Base-by-base conservation (phyloP, 208 protist species). In the Acanthamoeba quina region DNA sequence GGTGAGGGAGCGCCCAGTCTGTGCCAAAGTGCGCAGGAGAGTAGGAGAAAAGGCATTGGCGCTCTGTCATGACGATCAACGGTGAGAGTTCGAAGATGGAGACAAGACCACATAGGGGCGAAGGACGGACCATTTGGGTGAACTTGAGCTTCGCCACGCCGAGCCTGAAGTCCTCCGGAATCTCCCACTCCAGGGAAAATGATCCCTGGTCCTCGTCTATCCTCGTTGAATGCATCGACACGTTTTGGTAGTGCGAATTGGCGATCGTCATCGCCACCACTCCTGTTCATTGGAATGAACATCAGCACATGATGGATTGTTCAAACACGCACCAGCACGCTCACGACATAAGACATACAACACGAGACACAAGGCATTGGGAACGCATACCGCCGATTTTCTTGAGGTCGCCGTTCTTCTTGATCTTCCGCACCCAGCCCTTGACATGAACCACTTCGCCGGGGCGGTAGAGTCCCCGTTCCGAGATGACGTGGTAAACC, bases 371-470 rank as follows among this genome's bases (percentile, higher is more conserved):
- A 26, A 34, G 5, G 17, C 0, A 54, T 52, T 15, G 10, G 64
- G 7, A 7, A 3, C 64, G 17, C 17, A 13, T 82, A 82, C 72
- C 72, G 11, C 13, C 19, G 54, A 44, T 52, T 60, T 21, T 29
- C 52, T 37, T 31, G 34, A 89, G 47, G 21, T 89, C 49, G 47
- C 80, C 80, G 31, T 58, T 44, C 54, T 66, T 58, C 7, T 13
- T 41, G 5, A 89, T 3, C 80, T 89, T 89, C 24, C 80, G 80
- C 17, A 89, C 54, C 80, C 80, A 89, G 13, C 80, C 80, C 15
- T 64, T 3, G 31, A 89, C 44, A 4, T 9, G 3, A n/a, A 24
- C 80, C 2, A 17, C 24, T 37, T 89, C 80, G 26, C 80, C 80
- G 24, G 80, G 80, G 3, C 49, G 80, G 29, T 89, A 89, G 29